Conservation (phyloP, 257 asterid genomes). For the Avicennia marina region DNA sequence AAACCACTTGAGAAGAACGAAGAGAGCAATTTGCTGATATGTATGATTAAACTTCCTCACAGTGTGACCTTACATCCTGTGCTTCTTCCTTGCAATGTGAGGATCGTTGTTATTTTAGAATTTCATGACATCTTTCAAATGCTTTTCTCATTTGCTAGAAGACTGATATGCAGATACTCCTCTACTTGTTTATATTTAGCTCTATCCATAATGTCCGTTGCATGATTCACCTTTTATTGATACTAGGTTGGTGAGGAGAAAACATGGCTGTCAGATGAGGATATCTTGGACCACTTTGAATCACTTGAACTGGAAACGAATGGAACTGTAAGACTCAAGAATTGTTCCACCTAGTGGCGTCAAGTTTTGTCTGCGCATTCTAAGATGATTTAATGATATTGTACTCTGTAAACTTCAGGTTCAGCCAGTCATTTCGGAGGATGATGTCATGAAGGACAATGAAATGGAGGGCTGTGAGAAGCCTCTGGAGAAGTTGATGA, state of each 20-base stretch:
- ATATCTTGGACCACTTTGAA: constrained; percentile 63
- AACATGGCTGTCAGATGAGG: constrained; percentile 93
- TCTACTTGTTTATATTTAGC: background rate
- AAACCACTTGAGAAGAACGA: constrained; percentile 55
- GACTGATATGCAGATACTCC: constrained; percentile 7
- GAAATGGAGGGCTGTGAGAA: constrained; percentile 91
- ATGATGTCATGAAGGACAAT: constrained; percentile 78
- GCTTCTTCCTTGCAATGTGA: no score
- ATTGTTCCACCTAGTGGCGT: constrained; percentile 7
- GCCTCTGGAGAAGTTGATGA: constrained; percentile 85
- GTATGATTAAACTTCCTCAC: constrained; percentile 20
- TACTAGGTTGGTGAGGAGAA: constrained; percentile 56
- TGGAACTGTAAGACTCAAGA: constrained; percentile 54
- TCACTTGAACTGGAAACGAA: constrained; percentile 76
- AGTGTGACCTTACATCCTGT: no score
- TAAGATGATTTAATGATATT: constrained; percentile 18
- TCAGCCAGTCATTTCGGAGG: constrained; percentile 50
- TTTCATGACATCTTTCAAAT: no score
- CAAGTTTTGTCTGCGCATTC: background rate
- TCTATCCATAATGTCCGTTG: constrained; percentile 15
- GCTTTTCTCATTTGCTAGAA: constrained; percentile 9
- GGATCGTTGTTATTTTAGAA: no score
- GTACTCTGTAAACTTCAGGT: constrained; percentile 42
- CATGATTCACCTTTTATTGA: constrained; percentile 19
- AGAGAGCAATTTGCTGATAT: constrained; percentile 46